Percentiles rank a stretch among this genome's conserved stretches.
Evolutionary conservation across 441 rosid species (phyloP).

Genomic region (Populus tomentosa): DNA sequence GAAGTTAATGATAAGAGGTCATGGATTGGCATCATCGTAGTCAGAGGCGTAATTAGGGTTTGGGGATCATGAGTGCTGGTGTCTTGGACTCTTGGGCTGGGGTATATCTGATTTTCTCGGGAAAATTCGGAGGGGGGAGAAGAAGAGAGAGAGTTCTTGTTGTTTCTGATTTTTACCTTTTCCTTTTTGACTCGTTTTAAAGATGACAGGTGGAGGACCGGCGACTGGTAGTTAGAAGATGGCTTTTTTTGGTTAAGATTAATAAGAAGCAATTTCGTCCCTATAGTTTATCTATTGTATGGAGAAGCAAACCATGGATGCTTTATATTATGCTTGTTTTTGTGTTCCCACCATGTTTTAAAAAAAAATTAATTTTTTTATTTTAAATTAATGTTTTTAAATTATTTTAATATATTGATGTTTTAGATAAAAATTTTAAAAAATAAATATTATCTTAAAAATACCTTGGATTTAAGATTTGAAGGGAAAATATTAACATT

Average conservation of each 20-base stretch:
- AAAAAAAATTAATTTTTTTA: no score
- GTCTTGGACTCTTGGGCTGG: neutral
- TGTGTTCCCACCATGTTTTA: no score
- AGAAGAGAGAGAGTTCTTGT: neutral
- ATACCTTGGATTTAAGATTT: no score
- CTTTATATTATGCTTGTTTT: no score
- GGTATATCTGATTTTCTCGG: slow-evolving; percentile 22
- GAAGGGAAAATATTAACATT: no score
- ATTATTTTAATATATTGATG: no score
- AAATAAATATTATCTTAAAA: no score
- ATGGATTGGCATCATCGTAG: slow-evolving; percentile 57
- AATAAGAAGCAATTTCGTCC: neutral
- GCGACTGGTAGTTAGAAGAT: neutral
- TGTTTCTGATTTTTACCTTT: neutral
- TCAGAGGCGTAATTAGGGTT: slow-evolving; percentile 8
- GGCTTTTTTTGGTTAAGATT: neutral
- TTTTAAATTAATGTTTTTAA: no score
- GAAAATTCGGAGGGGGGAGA: neutral
- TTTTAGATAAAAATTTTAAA: no score
- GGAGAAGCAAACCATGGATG: neutral
- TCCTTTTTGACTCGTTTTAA: neutral
- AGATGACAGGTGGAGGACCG: slow-evolving; percentile 5
- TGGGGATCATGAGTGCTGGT: slow-evolving; percentile 22
- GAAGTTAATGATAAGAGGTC: slow-evolving; percentile 34
- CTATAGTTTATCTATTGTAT: neutral